These are phyloP conservation scores for Orbilia oligospora DNA, from an alignment of 2,329 filamentous ascomycete genomes.

Conservation along the genomic window DNA sequence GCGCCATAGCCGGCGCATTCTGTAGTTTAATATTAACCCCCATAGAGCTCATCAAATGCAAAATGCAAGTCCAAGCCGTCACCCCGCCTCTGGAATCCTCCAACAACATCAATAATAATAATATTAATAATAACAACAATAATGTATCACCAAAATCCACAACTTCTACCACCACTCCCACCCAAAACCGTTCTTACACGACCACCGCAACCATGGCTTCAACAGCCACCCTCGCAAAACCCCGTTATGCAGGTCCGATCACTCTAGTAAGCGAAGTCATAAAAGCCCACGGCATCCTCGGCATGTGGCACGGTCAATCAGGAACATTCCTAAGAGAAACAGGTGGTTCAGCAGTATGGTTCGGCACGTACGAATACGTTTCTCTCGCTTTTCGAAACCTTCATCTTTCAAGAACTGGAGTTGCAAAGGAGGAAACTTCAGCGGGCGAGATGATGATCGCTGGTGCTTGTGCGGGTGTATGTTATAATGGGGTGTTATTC, in stretches of 20 bases:
- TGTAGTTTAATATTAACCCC: conserved; percentile 93
- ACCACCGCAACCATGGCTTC: conserved; percentile 30
- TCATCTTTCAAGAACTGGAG: conserved; percentile 9
- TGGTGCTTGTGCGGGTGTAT: conserved; percentile 78
- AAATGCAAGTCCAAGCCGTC: conserved; percentile 82
- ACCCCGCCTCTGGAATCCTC: neutral
- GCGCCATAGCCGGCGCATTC: conserved; percentile 87
- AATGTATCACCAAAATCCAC: conserved; percentile 66
- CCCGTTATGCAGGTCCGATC: conserved; percentile 74
- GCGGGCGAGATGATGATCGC: conserved; percentile 63
- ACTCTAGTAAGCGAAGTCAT: conserved; percentile 84
- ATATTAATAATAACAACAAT: neutral
- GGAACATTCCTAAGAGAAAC: conserved; percentile 95
- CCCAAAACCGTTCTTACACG: conserved; percentile 68
- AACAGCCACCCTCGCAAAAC: conserved; percentile 43
- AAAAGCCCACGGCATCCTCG: conserved; percentile 82
- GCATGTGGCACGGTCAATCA: conserved; percentile 95
- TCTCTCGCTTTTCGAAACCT: conserved; percentile 57
- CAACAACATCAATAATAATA: neutral
- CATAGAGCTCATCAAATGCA: conserved; percentile 97
- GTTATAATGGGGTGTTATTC: conserved; percentile 97
- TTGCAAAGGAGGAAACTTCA: conserved; percentile 46
- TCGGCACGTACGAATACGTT: conserved; percentile 81
- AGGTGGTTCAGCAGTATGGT: conserved; percentile 94
- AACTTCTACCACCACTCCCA: conserved; percentile 65